Conservation (phyloP, 768 basidiomycete genomes). For the Pholiota conissans region DNA sequence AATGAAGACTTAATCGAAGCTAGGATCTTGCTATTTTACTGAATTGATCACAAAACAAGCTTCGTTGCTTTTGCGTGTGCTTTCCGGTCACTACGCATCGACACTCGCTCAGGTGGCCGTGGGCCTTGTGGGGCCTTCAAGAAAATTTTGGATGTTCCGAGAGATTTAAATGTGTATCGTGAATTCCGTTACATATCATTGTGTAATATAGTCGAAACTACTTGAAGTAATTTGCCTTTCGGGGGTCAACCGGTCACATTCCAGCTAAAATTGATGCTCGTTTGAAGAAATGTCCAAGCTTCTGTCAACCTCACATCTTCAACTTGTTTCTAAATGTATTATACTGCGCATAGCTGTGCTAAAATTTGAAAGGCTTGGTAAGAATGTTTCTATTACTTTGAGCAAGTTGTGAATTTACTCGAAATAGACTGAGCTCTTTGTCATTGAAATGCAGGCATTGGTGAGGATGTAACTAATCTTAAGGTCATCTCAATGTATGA, state of each 20-base stretch:
- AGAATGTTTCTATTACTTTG: background rate
- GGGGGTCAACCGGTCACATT: background rate
- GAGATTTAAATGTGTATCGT: background rate
- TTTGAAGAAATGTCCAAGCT: background rate
- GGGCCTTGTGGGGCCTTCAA: background rate
- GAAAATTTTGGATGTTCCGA: background rate
- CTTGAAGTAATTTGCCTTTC: background rate
- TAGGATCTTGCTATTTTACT: too few relatives aligned
- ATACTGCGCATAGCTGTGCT: background rate
- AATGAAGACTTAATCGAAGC: too few relatives aligned
- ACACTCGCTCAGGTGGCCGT: background rate
- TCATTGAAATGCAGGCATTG: too few relatives aligned
- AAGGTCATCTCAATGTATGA: too few relatives aligned
- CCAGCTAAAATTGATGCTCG: background rate
- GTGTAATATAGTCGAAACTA: background rate
- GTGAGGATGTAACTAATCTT: too few relatives aligned
- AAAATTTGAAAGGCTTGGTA: background rate
- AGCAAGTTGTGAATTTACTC: background rate
- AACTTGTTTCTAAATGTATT: background rate
- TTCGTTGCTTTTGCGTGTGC: background rate
- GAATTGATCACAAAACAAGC: background rate
- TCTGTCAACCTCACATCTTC: background rate
- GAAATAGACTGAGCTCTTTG: too few relatives aligned
- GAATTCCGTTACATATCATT: background rate
- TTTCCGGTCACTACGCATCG: background rate